These are phyloP conservation scores for Leccinum disarticulatum DNA, from an alignment of 768 basidiomycete species.

Conservation along the genomic window DNA sequence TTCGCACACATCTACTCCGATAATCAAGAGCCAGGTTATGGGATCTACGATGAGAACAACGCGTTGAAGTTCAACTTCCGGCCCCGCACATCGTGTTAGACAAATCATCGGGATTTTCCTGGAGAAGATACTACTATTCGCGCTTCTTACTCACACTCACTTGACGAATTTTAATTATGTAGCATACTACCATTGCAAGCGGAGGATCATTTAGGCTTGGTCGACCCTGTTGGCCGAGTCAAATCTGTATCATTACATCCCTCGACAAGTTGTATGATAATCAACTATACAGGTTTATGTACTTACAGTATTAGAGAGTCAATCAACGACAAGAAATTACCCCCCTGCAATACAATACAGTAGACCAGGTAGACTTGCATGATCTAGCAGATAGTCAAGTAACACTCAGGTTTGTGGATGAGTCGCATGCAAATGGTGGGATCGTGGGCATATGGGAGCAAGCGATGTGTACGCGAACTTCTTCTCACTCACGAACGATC, in stretches of 20 bases:
- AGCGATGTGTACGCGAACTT: not conserved
- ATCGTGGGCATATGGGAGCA: not conserved
- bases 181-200: not conserved
- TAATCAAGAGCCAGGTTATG: constrained; percentile 64
- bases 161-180: not conserved
- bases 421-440: not conserved
- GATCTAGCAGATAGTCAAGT: constrained; percentile 7
- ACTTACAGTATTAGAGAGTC: not conserved
- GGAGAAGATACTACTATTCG: not conserved
- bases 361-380: not conserved
- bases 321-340: constrained; percentile 11
- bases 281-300: not conserved
- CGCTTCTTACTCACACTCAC: not conserved
- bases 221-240: not conserved
- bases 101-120: not conserved
- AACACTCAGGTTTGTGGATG: not conserved
- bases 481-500: not conserved
- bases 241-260: constrained; percentile 1
- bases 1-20: constrained; percentile 82
- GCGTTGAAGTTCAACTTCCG: constrained; percentile 60
- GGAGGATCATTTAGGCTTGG: not conserved
- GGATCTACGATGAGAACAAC: constrained; percentile 53
- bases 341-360: constrained; percentile 17
- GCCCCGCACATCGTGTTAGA: constrained; percentile 61
- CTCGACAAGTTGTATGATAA: not conserved